These are phyloP conservation scores for Lophium mytilinum DNA, from an alignment of 495 filamentous ascomycete genomes.

Conservation along the genomic window DNA sequence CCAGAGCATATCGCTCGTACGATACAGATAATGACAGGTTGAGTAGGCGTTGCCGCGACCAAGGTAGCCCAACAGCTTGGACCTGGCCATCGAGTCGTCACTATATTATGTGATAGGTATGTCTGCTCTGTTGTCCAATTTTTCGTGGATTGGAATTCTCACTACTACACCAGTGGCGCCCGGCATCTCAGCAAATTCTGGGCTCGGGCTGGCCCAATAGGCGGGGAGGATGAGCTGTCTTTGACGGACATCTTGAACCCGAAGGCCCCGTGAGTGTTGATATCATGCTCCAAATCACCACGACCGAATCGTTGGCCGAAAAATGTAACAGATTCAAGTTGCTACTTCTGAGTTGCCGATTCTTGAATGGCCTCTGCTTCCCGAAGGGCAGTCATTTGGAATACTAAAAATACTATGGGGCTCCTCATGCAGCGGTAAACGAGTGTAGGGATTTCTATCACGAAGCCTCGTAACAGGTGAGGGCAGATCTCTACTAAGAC, in stretches of 20 bases:
- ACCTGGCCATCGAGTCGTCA: constrained; percentile 75
- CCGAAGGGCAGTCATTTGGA: too few species aligned
- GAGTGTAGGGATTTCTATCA: too few species aligned
- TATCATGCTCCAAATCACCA: too few species aligned
- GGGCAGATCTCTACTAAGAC: too few species aligned
- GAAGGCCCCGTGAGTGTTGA: neutral
- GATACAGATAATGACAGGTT: constrained; percentile 1
- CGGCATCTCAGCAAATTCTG: constrained; percentile 93
- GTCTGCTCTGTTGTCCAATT: neutral
- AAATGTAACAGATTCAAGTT: too few species aligned
- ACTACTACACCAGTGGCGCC: constrained; percentile 46
- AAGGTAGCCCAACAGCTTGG: constrained; percentile 67
- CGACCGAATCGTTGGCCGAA: too few species aligned
- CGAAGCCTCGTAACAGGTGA: too few species aligned
- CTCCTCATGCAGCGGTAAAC: too few species aligned
- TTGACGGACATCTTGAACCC: constrained; percentile 12
- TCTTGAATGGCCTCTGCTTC: too few species aligned
- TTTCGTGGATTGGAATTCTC: neutral
- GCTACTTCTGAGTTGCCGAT: too few species aligned
- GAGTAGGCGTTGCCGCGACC: constrained; percentile 68
- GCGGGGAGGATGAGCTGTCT: constrained; percentile 30
- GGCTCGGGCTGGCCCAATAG: constrained; percentile 68
- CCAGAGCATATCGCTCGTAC: neutral
- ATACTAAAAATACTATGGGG: too few species aligned
- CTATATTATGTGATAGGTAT: constrained; percentile 69